Evolutionary conservation across 768 basidiomycete species (phyloP).

Genomic region (Phylloporus sp.): DNA sequence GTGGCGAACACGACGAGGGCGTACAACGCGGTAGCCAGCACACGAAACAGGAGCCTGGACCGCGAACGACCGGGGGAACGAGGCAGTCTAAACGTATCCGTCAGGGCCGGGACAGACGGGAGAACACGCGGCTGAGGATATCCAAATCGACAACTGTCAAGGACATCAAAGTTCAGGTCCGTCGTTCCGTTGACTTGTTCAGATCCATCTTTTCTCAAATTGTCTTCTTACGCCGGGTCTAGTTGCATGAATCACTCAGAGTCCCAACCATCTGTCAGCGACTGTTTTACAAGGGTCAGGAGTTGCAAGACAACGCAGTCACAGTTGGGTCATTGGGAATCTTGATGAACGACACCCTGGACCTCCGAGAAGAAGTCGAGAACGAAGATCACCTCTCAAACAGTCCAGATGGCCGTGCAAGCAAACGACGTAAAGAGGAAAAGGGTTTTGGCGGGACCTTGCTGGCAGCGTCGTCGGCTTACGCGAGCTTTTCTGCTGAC

Average conservation of each 20-base stretch:
- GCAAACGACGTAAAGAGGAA: slow-evolving; percentile 49
- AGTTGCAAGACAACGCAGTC: slow-evolving; percentile 58
- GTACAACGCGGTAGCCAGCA: slow-evolving; percentile 23
- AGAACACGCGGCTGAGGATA: slow-evolving; percentile 51
- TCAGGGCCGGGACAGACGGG: slow-evolving; percentile 48
- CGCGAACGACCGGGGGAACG: slow-evolving; percentile 39
- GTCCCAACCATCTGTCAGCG: slow-evolving; percentile 78
- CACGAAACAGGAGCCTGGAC: slow-evolving; percentile 33
- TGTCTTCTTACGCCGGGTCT: background rate
- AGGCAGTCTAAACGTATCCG: slow-evolving; percentile 73
- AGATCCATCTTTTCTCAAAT: background rate
- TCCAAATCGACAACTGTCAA: slow-evolving; percentile 67
- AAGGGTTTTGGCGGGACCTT: slow-evolving; percentile 74
- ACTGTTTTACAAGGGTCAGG: slow-evolving; percentile 56
- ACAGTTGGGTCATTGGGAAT: slow-evolving; percentile 52
- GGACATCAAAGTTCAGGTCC: slow-evolving; percentile 72
- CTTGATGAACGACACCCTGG: slow-evolving; percentile 60
- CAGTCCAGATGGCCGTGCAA: slow-evolving; percentile 40
- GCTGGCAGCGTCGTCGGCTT: slow-evolving; percentile 42
- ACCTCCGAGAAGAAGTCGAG: slow-evolving; percentile 62
- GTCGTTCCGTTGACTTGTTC: slow-evolving; percentile 18
- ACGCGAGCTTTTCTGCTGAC: slow-evolving; percentile 29
- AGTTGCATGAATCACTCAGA: slow-evolving; percentile 60
- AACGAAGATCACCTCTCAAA: slow-evolving; percentile 53
- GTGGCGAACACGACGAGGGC: slow-evolving; percentile 25